These are phyloP conservation scores for Mortierella sp. DNA, from an alignment of 371 early-diverging fungal genomes.

Conservation along the genomic window DNA sequence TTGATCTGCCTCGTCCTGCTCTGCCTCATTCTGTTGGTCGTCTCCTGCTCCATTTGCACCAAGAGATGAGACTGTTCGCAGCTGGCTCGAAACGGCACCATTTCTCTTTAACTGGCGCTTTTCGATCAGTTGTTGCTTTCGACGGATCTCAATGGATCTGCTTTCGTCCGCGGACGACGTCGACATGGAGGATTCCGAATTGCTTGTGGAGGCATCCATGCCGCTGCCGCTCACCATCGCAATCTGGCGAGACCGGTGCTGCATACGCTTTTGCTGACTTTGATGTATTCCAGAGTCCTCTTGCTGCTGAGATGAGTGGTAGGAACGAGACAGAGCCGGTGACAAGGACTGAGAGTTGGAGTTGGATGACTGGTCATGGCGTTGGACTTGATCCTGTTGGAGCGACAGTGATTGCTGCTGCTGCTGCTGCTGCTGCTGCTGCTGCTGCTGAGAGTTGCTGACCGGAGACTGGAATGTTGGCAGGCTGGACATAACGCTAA, in stretches of 20 bases:
- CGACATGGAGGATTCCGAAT: conserved; percentile 4
- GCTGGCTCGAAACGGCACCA: background rate
- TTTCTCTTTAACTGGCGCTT: conserved; percentile 22
- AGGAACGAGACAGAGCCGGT: background rate
- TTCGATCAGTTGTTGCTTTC: conserved; percentile 20
- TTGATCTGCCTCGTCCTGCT: background rate
- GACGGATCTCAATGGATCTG: conserved; percentile 14
- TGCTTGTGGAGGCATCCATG: conserved; percentile 3
- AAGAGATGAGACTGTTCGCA: background rate
- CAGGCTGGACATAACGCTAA: background rate
- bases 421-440: conserved; percentile 23
- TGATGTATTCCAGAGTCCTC: background rate
- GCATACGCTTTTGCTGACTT: background rate
- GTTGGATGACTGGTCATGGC: background rate
- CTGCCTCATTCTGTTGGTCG: background rate
- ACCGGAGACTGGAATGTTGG: background rate
- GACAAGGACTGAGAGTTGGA: conserved; percentile 10
- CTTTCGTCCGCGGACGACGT: conserved; percentile 31
- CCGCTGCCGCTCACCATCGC: background rate
- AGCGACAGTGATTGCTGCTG: background rate
- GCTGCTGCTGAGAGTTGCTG: conserved; percentile 14
- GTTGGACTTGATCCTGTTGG: background rate
- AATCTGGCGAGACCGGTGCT: conserved; percentile 2
- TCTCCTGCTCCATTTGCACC: background rate
- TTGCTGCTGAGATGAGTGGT: background rate